A percentile compares a stretch with the other conserved stretches of the same genome.
phyloP scores from a whole-genome alignment of 805 yeast species.

The Komagataella ulmi region DNA sequence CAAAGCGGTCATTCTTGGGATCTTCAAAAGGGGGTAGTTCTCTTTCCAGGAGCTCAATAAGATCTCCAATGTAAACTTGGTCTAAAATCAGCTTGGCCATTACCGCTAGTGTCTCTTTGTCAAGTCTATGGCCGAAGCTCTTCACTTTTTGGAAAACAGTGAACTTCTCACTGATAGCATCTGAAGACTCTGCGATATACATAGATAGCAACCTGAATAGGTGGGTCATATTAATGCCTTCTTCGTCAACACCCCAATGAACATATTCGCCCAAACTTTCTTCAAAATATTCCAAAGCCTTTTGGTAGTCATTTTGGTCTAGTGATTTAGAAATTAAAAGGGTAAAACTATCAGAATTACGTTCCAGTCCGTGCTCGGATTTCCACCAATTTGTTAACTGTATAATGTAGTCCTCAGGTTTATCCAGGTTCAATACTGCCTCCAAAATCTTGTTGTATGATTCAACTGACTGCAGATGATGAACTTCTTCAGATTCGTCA shows the following conservation, averaged over 20 bases:
- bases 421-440: constrained; percentile 14
- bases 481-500: constrained; percentile 2
- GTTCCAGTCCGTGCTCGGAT: constrained; percentile 14
- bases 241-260: constrained; percentile 26
- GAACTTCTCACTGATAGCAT: neutral
- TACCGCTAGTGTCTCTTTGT: constrained; percentile 23
- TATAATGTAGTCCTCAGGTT: constrained; percentile 12
- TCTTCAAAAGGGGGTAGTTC: constrained; percentile 18
- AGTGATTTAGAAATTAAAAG: constrained; percentile 21
- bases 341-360: constrained; percentile 22
- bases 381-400: constrained; percentile 16
- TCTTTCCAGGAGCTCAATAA: constrained; percentile 24
- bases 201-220: constrained; percentile 13
- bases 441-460: constrained; percentile 13
- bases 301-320: constrained; percentile 16
- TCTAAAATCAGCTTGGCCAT: constrained; percentile 22
- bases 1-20: constrained; percentile 6
- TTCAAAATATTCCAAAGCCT: constrained; percentile 21
- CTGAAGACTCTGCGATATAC: constrained; percentile 5
- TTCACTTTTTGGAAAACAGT: constrained; percentile 7
- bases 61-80: constrained; percentile 23
- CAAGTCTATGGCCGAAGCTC: constrained; percentile 15
- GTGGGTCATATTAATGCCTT: constrained; percentile 13
- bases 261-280: constrained; percentile 23
- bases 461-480: constrained; percentile 3